phyloP scores from a whole-genome alignment of 2,329 filamentous ascomycete genomes.

The Apiospora rasikravindrae region DNA sequence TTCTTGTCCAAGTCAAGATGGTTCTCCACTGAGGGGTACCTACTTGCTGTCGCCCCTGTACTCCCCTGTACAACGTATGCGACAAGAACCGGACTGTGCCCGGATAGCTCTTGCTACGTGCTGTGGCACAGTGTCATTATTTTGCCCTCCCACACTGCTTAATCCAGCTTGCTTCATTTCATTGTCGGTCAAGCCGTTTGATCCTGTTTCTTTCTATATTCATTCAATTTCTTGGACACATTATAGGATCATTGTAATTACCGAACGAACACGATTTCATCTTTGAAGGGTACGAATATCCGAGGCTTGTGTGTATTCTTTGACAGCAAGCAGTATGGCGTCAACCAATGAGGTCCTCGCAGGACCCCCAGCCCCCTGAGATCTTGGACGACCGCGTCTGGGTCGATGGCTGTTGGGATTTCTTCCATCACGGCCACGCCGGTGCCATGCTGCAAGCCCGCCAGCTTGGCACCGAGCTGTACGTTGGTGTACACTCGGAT shows the following conservation, averaged over 20 bases:
- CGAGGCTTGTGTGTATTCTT: background rate
- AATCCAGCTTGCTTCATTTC: slow-evolving; percentile 16
- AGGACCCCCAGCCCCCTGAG: slow-evolving; percentile 52
- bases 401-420: slow-evolving; percentile 99
- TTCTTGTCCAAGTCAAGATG: background rate
- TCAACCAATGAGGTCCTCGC: slow-evolving; percentile 25
- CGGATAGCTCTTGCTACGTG: background rate
- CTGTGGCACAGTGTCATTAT: background rate
- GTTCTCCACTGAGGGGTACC: slow-evolving; percentile 17
- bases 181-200: slow-evolving; percentile 10
- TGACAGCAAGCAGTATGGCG: slow-evolving; percentile 18
- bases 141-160: background rate
- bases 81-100: background rate
- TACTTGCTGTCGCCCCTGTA: background rate
- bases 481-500: slow-evolving; percentile 93
- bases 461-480: slow-evolving; percentile 85
- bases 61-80: slow-evolving; percentile 5
- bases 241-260: background rate
- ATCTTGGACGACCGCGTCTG: slow-evolving; percentile 79
- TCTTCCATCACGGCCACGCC: slow-evolving; percentile 97
- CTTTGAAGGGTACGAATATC: background rate
- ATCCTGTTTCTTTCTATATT: slow-evolving; percentile 9
- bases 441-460: slow-evolving; percentile 96
- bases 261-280: background rate
- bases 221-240: background rate